phyloP scores from a whole-genome alignment of 73 alveolate species.

The Stentor roeselii region DNA sequence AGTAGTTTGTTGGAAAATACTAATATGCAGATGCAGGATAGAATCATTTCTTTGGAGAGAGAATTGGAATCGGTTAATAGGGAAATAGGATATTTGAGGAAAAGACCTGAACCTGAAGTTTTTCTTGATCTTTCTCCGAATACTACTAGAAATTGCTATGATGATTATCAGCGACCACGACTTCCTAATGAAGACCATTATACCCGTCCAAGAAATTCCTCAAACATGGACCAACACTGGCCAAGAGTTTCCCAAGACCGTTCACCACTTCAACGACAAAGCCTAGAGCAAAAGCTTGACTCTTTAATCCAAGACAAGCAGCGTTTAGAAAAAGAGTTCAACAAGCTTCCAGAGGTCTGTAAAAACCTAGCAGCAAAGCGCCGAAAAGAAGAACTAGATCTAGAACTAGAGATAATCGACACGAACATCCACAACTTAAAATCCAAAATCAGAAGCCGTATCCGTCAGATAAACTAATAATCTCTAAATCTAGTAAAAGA shows the following conservation, averaged over 20 bases:
- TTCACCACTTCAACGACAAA: not conserved
- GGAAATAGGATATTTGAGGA: not conserved
- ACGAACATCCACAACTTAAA: not conserved
- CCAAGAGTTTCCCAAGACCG: not conserved
- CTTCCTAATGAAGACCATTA: not conserved
- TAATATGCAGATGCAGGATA: not conserved
- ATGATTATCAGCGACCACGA: not conserved
- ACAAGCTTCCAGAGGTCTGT: not conserved
- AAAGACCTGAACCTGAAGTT: not conserved
- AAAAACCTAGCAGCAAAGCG: not conserved
- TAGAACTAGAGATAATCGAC: not conserved
- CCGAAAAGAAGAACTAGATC: not conserved
- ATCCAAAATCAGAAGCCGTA: not conserved
- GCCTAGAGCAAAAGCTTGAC: not conserved
- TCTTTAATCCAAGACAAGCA: not conserved
- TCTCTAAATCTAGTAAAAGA: conserved; percentile 34
- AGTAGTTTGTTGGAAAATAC: not conserved
- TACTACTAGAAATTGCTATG: not conserved
- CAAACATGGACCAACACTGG: not conserved
- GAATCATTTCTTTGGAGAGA: not conserved
- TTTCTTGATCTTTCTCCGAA: not conserved
- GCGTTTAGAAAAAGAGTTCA: not conserved
- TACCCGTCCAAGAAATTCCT: not conserved
- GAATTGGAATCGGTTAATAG: not conserved
- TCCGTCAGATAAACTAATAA: not conserved